Evolutionary conservation across 768 basidiomycete genomes (phyloP).

Genomic region (Leccinum subgranulosum): DNA sequence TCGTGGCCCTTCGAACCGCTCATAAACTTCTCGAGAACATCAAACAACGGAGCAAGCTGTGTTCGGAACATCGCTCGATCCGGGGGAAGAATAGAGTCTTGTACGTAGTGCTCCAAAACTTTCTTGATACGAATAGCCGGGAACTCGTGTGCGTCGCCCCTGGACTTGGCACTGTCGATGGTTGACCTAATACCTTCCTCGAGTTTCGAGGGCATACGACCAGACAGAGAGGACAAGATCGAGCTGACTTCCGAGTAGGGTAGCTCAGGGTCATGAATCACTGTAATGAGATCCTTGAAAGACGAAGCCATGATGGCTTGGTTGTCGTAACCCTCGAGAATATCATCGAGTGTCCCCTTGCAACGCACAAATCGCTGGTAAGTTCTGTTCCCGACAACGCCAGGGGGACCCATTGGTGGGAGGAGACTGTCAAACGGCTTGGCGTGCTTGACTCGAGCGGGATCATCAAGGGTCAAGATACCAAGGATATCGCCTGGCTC

Average conservation of each 20-base stretch:
- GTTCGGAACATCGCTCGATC: constrained; percentile 79
- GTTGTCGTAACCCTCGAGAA: constrained; percentile 96
- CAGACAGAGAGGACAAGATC: constrained; percentile 84
- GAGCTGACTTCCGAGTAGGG: constrained; percentile 84
- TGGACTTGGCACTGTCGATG: constrained; percentile 73
- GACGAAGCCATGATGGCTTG: constrained; percentile 85
- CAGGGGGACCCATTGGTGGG: constrained; percentile 81
- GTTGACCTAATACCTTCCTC: constrained; percentile 80
- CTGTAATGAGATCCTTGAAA: constrained; percentile 80
- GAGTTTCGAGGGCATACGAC: constrained; percentile 88
- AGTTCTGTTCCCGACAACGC: constrained; percentile 82
- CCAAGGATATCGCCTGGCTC: constrained; percentile 97
- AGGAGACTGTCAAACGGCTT: constrained; percentile 97
- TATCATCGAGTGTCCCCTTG: constrained; percentile 78
- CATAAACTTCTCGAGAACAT: constrained; percentile 75
- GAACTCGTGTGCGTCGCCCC: constrained; percentile 79
- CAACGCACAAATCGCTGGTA: constrained; percentile 81
- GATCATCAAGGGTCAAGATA: constrained; percentile 94
- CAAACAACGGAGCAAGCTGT: constrained; percentile 66
- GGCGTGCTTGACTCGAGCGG: constrained; percentile 93
- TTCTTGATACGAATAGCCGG: constrained; percentile 86
- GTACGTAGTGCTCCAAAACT: constrained; percentile 78
- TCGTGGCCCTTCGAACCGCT: constrained; percentile 87
- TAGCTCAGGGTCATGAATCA: constrained; percentile 80
- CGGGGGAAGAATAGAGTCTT: constrained; percentile 73